Base-by-base conservation (phyloP, 2,329 filamentous ascomycete genomes). In the Clarireedia paspali region DNA sequence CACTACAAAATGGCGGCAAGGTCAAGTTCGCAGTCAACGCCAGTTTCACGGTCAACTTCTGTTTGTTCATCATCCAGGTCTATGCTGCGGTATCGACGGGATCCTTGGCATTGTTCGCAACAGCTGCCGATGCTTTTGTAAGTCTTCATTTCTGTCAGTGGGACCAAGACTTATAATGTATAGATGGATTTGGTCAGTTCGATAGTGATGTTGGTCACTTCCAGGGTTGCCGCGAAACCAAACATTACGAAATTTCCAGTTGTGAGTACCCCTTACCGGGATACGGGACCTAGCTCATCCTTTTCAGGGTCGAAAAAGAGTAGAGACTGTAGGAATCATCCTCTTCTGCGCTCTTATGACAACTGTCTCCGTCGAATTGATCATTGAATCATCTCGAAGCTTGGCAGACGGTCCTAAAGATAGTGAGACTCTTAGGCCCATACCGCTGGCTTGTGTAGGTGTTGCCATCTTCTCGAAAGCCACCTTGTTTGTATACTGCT, bases 271-370 rank as follows among this genome's bases (percentile, higher is more conserved):
- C 17, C 14, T 24, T 4, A 20, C n/a, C n/a, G 34, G 14, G 14
- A 30, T 17, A 26, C 10, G 30, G n/a, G 9, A 34, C 24, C 27
- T 30, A 46, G 39, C 26, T 50, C 12, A 26, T n/a, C 40, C 14
- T 27, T 34, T 39, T 24, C 30, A 55, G 52, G 52, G 52, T 49
- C 52, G 52, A 27, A 55, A 50, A 36, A 86, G 94, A 30, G 88
- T 99, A 60, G 92, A 97, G 73, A 97, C 91, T 0, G 89, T 91
- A 0, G 94, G 94, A 52, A 99, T 97, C 68, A 96, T 97, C 62
- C 84, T 87, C 58, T 99, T 99, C 72, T 96, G 91, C 73, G 95
- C 95, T 72, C 77, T 99, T 64, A 97, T 99, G 94, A 91, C 85
- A 20, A 77, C 90, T 9, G 92, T 97, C 6, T 96, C 91, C 0